These are phyloP conservation scores for Pezicula carpinea DNA, from an alignment of 2,329 filamentous ascomycete genomes.

Conservation along the genomic window DNA sequence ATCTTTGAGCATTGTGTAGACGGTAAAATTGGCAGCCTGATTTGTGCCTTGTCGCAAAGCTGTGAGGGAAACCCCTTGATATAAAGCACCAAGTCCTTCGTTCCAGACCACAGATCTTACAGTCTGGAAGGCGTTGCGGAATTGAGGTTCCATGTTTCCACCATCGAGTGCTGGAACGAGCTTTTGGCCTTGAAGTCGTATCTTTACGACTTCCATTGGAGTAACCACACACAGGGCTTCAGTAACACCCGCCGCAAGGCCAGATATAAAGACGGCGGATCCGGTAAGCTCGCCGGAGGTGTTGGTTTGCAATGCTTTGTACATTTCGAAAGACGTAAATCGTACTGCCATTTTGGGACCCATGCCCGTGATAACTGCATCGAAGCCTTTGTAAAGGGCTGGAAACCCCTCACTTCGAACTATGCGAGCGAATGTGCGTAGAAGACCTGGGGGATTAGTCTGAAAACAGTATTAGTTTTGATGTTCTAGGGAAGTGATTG, in stretches of 20 bases:
- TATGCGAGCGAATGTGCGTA: constrained; percentile 50
- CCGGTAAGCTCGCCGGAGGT: constrained; percentile 9
- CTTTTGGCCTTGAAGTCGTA: constrained; percentile 91
- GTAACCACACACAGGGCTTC: constrained; percentile 93
- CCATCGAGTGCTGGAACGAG: constrained; percentile 91
- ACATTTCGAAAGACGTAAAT: constrained; percentile 91
- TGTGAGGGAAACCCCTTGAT: constrained; percentile 87
- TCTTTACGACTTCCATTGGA: constrained; percentile 98
- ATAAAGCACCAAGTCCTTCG: constrained; percentile 80
- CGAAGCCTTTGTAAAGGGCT: constrained; percentile 91
- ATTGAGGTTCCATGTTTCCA: constrained; percentile 94
- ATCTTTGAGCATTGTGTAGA: constrained; percentile 87
- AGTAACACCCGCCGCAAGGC: constrained; percentile 84
- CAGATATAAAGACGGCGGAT: constrained; percentile 48
- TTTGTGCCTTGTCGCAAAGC: constrained; percentile 87
- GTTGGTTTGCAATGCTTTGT: constrained; percentile 77
- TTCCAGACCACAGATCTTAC: constrained; percentile 86
- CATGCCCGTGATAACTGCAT: constrained; percentile 89
- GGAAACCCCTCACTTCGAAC: constrained; percentile 85
- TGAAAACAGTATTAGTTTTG: too few species aligned
- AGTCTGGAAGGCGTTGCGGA: constrained; percentile 79
- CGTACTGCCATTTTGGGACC: constrained; percentile 98
- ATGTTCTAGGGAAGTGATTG: too few species aligned
- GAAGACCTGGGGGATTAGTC: too few species aligned
- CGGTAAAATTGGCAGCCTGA: constrained; percentile 96